Base-by-base conservation (phyloP, 1,284 basidiomycete genomes). In the Retiboletus fuscus region DNA sequence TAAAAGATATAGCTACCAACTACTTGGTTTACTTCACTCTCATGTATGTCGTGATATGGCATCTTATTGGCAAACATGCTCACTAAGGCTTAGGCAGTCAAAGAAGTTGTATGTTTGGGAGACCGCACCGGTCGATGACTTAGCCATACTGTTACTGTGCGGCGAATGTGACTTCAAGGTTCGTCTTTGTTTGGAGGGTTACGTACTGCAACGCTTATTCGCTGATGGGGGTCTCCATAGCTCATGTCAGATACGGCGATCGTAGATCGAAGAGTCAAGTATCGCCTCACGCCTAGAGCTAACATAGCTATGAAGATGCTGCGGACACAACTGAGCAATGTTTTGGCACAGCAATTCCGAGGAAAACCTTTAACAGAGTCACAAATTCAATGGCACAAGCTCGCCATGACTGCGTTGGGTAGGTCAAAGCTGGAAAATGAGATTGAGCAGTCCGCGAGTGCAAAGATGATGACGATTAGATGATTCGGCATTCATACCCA, bases 61-160 rank as follows among this genome's bases (percentile, higher is more conserved):
- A 61, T 65, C n/a, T 11, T n/a, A 60, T 51, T 41, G 41, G 8
- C 26, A 46, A 47, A 64, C 15, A 30, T 72, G 58, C 69, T 74
- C 61, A 76, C 72, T 44, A 71, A 74, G 61, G 63, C 61, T 41
- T 75, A 95, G 96, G 94, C 95, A 96, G 80, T 96, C 95, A 20
- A 96, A 94, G 84, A 95, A 92, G 82, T 84, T 99, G 43, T 99
- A 97, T 82, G 96, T 94, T n/a, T 98, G 96, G 96, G 98, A 99
- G 83, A 96, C 95, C 2, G 93, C 95, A 2, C 94, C 96, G 2
- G 91, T 96, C 8, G 94, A 98, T 72, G 95, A 98, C 77, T 84
- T 95, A 43, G 90, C 95, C 3, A 83, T 99, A 61, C 81, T 96
- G 26, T 85, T 99, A 34, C 84, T 99, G 0, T 99, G 97, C 75